These are phyloP conservation scores for Colletotrichum tanaceti DNA, from an alignment of 2,329 filamentous ascomycete genomes.

Conservation along the genomic window DNA sequence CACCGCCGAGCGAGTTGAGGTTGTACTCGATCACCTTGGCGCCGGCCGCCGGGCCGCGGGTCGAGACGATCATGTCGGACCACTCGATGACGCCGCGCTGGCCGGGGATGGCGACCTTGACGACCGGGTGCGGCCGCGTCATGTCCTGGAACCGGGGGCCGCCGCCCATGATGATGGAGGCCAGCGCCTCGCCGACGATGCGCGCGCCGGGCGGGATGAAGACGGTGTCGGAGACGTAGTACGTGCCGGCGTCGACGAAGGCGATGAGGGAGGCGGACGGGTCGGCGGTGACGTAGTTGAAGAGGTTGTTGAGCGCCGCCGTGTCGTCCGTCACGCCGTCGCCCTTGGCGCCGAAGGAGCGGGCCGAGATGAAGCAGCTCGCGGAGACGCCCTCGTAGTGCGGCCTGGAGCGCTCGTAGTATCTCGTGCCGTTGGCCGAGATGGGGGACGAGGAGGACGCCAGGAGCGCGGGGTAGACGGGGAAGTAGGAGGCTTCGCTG, in stretches of 20 bases:
- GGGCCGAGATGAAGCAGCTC: slow-evolving; percentile 75
- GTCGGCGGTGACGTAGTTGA: slow-evolving; percentile 64
- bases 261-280: slow-evolving; percentile 60
- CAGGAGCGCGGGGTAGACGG: slow-evolving; percentile 66
- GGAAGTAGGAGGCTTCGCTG: slow-evolving; percentile 54
- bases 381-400: slow-evolving; percentile 73
- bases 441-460: neutral
- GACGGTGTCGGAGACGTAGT: slow-evolving; percentile 68
- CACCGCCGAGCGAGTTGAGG: slow-evolving; percentile 60
- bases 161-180: slow-evolving; percentile 64
- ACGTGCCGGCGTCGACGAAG: slow-evolving; percentile 72
- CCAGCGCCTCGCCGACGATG: slow-evolving; percentile 70
- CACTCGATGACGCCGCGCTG: slow-evolving; percentile 75
- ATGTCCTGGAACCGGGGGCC: slow-evolving; percentile 68
- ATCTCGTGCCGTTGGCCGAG: slow-evolving; percentile 57
- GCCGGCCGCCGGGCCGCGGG: slow-evolving; percentile 73
- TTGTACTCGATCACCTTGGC: slow-evolving; percentile 81
- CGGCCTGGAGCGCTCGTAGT: slow-evolving; percentile 82
- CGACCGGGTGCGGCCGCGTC: slow-evolving; percentile 69
- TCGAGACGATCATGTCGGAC: slow-evolving; percentile 78
- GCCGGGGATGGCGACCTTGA: slow-evolving; percentile 73
- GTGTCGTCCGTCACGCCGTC: slow-evolving; percentile 83
- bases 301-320: slow-evolving; percentile 72
- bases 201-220: slow-evolving; percentile 60
- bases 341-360: slow-evolving; percentile 74